Base-by-base conservation (phyloP, 1,284 basidiomycete species). In the Rhodotorula sp. region DNA sequence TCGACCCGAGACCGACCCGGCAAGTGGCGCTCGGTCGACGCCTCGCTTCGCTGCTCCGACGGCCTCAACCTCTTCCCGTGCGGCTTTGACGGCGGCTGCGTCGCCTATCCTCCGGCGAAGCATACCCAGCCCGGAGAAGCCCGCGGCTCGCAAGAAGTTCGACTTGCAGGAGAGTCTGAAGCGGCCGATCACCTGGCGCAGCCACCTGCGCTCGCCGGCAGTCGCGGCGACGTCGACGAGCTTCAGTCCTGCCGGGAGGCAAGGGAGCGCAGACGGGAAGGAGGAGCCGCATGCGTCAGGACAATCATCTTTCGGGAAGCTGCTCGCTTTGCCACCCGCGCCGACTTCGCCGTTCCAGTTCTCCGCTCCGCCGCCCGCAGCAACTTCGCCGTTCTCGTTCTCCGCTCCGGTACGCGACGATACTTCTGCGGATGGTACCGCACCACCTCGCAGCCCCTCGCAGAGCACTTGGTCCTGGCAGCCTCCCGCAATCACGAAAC, bases 101-200 rank as follows among this genome's bases (percentile, higher is more conserved):
- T 39, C 16, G 14, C 49, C 54, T 14, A 12, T 23, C 10, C 10
- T 48, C 12, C 57, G 31, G 23, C 15, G 31, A 5, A n/a, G 34
- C 31, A 31, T 47, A 7, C 16, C 47, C 49, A 29, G 34, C 14
- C 59, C 60, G 31, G 67, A 67, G 67, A 64, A 63, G 59, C 62
- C 67, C 48, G 65, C 68, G 0, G 62, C 65, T 1, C 64, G 71
- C 65, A 73, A 73, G 26, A 64, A 59, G 43, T 73, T 73, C 26
- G 63, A 70, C 61, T 21, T 70, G 51, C 68, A 70, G 39, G 68
- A 64, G 52, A 62, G 59, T 26, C 54, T 73, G 3, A 64, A 58
- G 51, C 58, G 65, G 5, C 68, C 68, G 14, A 64, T 73, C 58
- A 56, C 10, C 8, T 73, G 68, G 68, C 65, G 59, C 23, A 29